A percentile compares a stretch with the other conserved stretches of the same genome.
phyloP scores from a whole-genome alignment of 352 stramenopile species.

The Phytophthora nicotianae region DNA sequence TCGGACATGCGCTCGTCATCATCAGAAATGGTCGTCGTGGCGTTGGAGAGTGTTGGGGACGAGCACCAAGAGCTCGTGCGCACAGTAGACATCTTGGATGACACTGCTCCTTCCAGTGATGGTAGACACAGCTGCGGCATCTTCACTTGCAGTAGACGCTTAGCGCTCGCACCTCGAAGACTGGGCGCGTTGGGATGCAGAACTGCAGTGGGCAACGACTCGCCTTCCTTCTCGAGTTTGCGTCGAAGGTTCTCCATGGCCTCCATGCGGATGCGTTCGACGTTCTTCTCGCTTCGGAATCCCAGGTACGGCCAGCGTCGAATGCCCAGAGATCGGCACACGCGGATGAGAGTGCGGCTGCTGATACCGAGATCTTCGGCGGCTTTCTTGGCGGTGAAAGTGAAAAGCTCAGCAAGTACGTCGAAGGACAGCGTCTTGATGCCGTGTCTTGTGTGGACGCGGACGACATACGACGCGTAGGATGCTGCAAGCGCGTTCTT shows the following conservation, averaged over 20 bases:
- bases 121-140: constrained; percentile 36
- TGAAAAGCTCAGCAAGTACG: constrained; percentile 70
- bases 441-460: constrained; percentile 64
- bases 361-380: constrained; percentile 78
- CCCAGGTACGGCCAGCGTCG: constrained; percentile 80
- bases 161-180: constrained; percentile 71
- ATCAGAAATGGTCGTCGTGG: constrained; percentile 32
- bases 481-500: constrained; percentile 44
- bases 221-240: constrained; percentile 62
- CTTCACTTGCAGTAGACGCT: constrained; percentile 74
- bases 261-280: constrained; percentile 77
- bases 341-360: constrained; percentile 76
- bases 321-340: constrained; percentile 78
- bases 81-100: constrained; percentile 21
- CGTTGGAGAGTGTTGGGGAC: constrained; percentile 27
- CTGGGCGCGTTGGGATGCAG: constrained; percentile 51
- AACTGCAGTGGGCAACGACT: constrained; percentile 38
- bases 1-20: constrained; percentile 43
- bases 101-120: constrained; percentile 11
- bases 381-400: constrained; percentile 75
- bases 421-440: constrained; percentile 86
- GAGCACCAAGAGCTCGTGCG: constrained; percentile 29
- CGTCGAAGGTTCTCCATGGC: constrained; percentile 78
- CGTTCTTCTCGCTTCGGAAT: constrained; percentile 83
- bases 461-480: constrained; percentile 64